Evolutionary conservation across 257 asterid species (phyloP).

Genomic region (Dorcoceras hygrometricum): DNA sequence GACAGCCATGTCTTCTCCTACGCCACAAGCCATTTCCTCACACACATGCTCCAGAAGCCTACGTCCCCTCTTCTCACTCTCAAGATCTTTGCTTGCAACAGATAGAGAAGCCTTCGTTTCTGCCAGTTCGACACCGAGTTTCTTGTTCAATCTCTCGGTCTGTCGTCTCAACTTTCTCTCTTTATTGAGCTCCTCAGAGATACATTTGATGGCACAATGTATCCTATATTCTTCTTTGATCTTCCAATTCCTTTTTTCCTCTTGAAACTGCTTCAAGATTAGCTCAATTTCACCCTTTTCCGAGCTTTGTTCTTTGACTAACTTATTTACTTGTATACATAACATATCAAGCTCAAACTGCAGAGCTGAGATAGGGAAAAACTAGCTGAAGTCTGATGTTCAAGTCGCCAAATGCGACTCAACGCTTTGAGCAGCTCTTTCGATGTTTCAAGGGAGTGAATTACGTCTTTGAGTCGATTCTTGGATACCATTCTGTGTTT

Average conservation of each 20-base stretch:
- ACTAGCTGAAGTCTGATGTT: slow-evolving; percentile 32
- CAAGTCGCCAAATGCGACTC: slow-evolving; percentile 33
- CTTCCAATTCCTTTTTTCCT: slow-evolving; percentile 36
- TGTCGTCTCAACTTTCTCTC: slow-evolving; percentile 52
- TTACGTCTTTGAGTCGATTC: slow-evolving; percentile 35
- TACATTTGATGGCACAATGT: slow-evolving; percentile 33
- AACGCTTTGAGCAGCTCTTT: slow-evolving; percentile 39
- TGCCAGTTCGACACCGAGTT: slow-evolving; percentile 45
- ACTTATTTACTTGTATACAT: neutral
- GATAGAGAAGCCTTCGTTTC: slow-evolving; percentile 35
- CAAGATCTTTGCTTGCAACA: slow-evolving; percentile 35
- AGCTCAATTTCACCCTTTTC: slow-evolving; percentile 29
- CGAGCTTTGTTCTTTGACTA: slow-evolving; percentile 35
- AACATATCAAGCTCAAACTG: slow-evolving; percentile 36
- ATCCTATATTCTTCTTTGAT: slow-evolving; percentile 35
- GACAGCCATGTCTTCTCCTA: slow-evolving; percentile 42
- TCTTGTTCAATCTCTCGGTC: slow-evolving; percentile 51
- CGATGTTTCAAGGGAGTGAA: slow-evolving; percentile 34
- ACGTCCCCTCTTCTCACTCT: slow-evolving; percentile 42
- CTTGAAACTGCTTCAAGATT: slow-evolving; percentile 37
- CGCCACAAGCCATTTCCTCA: slow-evolving; percentile 42
- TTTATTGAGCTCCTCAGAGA: slow-evolving; percentile 39
- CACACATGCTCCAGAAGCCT: slow-evolving; percentile 44
- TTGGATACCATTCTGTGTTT: slow-evolving; percentile 21
- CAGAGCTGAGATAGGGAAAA: slow-evolving; percentile 37